Base-by-base conservation (phyloP, 2,329 filamentous ascomycete genomes). In the Fusarium nurragi region DNA sequence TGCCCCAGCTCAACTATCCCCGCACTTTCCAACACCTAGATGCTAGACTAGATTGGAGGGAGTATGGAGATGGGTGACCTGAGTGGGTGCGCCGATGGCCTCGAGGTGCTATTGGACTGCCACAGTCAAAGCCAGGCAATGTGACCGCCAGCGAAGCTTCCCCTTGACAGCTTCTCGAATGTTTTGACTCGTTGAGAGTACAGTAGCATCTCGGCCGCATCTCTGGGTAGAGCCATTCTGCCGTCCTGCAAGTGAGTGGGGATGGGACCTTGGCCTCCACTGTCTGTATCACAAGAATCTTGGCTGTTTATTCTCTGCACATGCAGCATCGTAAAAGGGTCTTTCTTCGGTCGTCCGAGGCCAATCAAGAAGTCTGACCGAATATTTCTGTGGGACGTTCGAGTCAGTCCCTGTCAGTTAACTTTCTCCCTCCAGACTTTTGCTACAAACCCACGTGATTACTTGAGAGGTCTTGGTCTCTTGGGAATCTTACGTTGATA, bases 371-470 rank as follows among this genome's bases (percentile, higher is more conserved):
- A 39, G 40, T 36, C 26, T 46, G 51, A 59, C 59, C 46, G 54
- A 63, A 28, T 55, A 36, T 64, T 65, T 45, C 57, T 48, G 61
- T 49, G 53, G 57, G 51, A 46, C 48, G 13, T 47, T 58, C 47
- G 53, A 63, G 60, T 30, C 51, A 57, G 32, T n/a, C 32, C 32
- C n/a, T 46, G 54, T 52, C 64, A 57, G 49, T 60, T n/a, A 9
- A 34, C 16, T 34, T 16, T 5, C 32, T 18, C 10, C 57, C 65
- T 63, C 54, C 64, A 49, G 53, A 56, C 38, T 54, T 41, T 53
- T 40, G 39, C 61, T 45, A 54, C 28, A 36, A 32, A 37, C 62
- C 65, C 69, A 71, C 67, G 69, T 69, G 69, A 71, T 45, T 53
- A 32, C 49, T 47, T 43, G 45, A 67, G 55, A 71, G 63, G 68